These are phyloP conservation scores for Aspergillus sclerotiicarbonarius DNA, from an alignment of 495 filamentous ascomycete genomes.

Conservation along the genomic window DNA sequence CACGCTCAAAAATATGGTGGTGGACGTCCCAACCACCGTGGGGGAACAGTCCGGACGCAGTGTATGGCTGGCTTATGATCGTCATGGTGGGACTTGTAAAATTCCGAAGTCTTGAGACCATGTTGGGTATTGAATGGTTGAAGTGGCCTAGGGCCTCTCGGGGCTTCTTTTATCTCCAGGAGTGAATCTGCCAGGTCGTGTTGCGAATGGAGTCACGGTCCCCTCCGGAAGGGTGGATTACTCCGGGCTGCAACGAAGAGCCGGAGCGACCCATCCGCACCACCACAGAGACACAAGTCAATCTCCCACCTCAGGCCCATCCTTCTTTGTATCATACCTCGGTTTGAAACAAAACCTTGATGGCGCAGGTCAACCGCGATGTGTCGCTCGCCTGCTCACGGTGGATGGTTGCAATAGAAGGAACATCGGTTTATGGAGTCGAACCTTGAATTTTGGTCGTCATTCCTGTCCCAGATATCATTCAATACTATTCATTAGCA, in stretches of 20 bases:
- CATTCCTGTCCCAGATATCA: too few species aligned
- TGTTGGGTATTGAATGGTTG: background rate
- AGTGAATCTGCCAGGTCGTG: too few species aligned
- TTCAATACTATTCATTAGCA: too few species aligned
- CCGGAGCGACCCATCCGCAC: background rate
- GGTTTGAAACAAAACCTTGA: too few species aligned
- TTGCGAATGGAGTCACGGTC: background rate
- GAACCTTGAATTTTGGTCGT: too few species aligned
- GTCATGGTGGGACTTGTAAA: background rate
- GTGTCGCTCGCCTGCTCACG: too few species aligned
- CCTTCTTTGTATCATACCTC: too few species aligned
- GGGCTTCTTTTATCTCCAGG: background rate
- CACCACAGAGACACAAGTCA: too few species aligned
- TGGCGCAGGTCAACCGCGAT: too few species aligned
- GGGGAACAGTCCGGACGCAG: constrained; percentile 17
- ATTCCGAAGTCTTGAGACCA: background rate
- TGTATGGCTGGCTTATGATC: background rate
- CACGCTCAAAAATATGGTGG: constrained; percentile 28
- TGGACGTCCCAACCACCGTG: constrained; percentile 29
- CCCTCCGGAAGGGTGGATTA: background rate
- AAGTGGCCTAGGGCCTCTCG: background rate
- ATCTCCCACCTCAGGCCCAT: too few species aligned
- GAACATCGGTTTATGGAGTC: too few species aligned
- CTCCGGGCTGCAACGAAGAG: background rate
- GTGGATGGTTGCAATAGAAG: too few species aligned